These are phyloP conservation scores for Alternaria hordeiaustralica DNA, from an alignment of 2,329 filamentous ascomycete species.

Conservation along the genomic window DNA sequence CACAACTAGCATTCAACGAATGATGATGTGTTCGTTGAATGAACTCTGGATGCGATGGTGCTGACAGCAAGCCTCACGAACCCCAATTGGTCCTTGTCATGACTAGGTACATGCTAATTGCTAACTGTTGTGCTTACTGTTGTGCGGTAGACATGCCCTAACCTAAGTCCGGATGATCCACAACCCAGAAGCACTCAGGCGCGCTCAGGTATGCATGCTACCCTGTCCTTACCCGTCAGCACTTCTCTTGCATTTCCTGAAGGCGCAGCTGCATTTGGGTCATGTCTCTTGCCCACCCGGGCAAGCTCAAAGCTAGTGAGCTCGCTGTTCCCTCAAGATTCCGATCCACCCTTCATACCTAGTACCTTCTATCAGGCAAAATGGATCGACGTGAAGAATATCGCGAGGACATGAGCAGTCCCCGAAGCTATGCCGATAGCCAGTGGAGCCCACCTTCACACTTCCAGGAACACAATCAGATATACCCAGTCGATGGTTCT, in stretches of 20 bases:
- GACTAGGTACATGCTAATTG: constrained; percentile 10
- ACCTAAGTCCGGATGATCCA: constrained; percentile 6
- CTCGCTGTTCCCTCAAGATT: constrained; percentile 3
- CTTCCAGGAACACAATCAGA: constrained; percentile 29
- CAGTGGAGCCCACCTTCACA: constrained; percentile 30
- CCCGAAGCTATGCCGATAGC: constrained; percentile 16
- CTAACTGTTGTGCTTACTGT: constrained; percentile 22
- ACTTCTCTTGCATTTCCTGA: constrained; percentile 2
- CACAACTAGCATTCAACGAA: constrained; percentile 9
- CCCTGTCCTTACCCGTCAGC: constrained; percentile 13
- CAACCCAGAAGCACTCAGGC: constrained; percentile 13
- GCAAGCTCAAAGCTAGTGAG: neutral
- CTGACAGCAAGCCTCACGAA: constrained; percentile 14
- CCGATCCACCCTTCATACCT: constrained; percentile 10
- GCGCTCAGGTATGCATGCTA: constrained; percentile 15
- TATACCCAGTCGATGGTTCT: constrained; percentile 14
- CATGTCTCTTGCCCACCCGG: constrained; percentile 6
- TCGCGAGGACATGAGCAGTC: constrained; percentile 19
- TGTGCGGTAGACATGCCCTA: constrained; percentile 14
- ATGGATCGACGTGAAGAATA: constrained; percentile 25
- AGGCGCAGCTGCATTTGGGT: constrained; percentile 17
- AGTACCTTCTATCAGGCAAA: constrained; percentile 7
- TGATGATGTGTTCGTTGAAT: constrained; percentile 11
- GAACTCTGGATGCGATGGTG: constrained; percentile 1
- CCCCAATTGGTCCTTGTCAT: constrained; percentile 16